Conservation (phyloP, 1,139 yeast genomes). For the Scheffersomyces segobiensis region DNA sequence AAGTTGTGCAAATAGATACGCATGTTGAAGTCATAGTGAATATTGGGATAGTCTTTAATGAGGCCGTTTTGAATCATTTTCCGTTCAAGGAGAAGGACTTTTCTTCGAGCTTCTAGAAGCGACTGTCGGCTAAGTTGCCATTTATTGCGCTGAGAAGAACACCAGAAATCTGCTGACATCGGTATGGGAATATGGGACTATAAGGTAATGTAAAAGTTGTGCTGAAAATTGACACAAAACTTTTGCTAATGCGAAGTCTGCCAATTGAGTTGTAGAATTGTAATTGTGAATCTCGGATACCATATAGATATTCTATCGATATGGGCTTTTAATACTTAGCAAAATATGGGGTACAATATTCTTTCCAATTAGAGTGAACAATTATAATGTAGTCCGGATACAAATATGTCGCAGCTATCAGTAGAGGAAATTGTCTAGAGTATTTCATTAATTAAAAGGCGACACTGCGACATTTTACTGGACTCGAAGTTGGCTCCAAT, state of each 20-base stretch:
- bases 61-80: slow-evolving; percentile 50
- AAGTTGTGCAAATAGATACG: slow-evolving; percentile 69
- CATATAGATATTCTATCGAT: no score
- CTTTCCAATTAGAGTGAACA: not conserved
- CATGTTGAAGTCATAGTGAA: slow-evolving; percentile 61
- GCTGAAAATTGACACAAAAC: not conserved
- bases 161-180: slow-evolving; percentile 54
- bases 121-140: slow-evolving; percentile 46
- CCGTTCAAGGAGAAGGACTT: slow-evolving; percentile 40
- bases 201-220: no score
- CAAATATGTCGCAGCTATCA: not conserved
- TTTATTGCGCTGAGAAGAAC: slow-evolving; percentile 42
- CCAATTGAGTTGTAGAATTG: not conserved
- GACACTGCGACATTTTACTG: not conserved
- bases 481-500: no score
- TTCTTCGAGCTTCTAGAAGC: slow-evolving; percentile 40
- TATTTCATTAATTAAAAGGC: not conserved
- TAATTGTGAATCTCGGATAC: not conserved
- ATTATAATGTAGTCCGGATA: not conserved
- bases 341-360: not conserved
- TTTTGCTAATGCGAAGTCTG: not conserved
- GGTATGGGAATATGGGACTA: not conserved
- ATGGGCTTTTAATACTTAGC: not conserved
- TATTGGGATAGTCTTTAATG: slow-evolving; percentile 42
- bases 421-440: not conserved